phyloP scores from a whole-genome alignment of 805 yeast genomes.

The Candida jianshihensis region DNA sequence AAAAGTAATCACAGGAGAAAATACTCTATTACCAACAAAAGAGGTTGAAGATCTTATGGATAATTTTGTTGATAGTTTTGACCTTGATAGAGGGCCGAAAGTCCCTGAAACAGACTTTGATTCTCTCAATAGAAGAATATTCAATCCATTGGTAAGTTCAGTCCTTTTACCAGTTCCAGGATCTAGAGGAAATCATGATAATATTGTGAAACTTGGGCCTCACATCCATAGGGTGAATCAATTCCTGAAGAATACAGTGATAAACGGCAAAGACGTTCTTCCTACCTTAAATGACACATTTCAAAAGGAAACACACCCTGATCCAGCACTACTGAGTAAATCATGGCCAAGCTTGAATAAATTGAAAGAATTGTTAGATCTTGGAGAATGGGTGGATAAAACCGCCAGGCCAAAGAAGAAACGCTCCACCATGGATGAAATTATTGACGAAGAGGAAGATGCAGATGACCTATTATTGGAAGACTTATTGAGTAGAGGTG shows the following conservation, averaged over 20 bases:
- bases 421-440: conserved; percentile 4
- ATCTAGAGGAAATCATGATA: conserved; percentile 14
- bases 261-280: conserved; percentile 4
- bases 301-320: conserved; percentile 11
- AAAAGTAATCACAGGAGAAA: conserved; percentile 17
- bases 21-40: conserved; percentile 26
- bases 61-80: conserved; percentile 36
- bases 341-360: conserved; percentile 11
- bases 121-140: conserved; percentile 10
- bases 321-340: conserved; percentile 3
- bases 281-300: conserved; percentile 11
- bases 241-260: conserved; percentile 11
- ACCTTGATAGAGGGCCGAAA: conserved; percentile 28
- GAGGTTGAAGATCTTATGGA: conserved; percentile 38
- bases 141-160: conserved; percentile 12
- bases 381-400: conserved; percentile 17
- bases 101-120: conserved; percentile 20
- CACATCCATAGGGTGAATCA: conserved; percentile 20
- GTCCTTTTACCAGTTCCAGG: conserved; percentile 12
- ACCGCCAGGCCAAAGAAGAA: conserved; percentile 2
- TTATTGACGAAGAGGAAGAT: conserved; percentile 7
- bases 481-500: conserved; percentile 5
- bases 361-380: conserved; percentile 11
- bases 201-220: conserved; percentile 16
- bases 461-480: conserved; percentile 9